Percentiles rank a stretch among this genome's conserved stretches.
Conservation (phyloP, 1,284 basidiomycete species). For the Boletellus sp. region DNA sequence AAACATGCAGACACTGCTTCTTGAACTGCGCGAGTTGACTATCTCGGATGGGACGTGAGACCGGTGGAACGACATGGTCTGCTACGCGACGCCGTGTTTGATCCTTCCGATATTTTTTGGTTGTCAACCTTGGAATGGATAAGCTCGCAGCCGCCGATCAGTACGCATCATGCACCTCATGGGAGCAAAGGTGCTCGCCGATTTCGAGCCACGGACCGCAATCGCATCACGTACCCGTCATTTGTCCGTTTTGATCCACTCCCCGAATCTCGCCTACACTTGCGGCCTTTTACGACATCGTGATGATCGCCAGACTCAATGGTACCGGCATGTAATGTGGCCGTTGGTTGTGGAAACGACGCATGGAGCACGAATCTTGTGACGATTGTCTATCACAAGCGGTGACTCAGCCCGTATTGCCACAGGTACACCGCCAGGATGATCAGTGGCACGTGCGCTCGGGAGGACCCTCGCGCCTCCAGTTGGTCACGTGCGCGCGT, state of each 20-base stretch:
- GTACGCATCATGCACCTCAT: too few relatives aligned
- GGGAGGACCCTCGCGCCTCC: too few relatives aligned
- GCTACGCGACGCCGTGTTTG: too few relatives aligned
- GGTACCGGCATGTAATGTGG: background rate
- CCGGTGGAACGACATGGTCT: background rate
- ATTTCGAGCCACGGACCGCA: background rate
- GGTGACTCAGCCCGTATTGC: too few relatives aligned
- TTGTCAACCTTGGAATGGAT: background rate
- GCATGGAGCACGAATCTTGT: background rate
- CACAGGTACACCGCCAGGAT: too few relatives aligned
- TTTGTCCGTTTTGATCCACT: background rate
- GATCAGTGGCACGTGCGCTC: too few relatives aligned
- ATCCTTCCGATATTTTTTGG: too few relatives aligned
- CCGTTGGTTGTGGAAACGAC: background rate
- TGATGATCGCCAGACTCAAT: background rate
- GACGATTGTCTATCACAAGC: too few relatives aligned
- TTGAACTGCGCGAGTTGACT: background rate
- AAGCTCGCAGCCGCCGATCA: background rate
- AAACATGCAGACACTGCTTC: background rate
- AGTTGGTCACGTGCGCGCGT: too few relatives aligned
- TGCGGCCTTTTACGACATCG: background rate
- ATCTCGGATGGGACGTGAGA: background rate
- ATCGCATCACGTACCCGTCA: background rate
- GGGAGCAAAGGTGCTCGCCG: background rate
- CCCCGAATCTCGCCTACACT: background rate